Conservation (phyloP, 192 early-diverging fungal genomes). For the Umbelopsis isabellina region DNA sequence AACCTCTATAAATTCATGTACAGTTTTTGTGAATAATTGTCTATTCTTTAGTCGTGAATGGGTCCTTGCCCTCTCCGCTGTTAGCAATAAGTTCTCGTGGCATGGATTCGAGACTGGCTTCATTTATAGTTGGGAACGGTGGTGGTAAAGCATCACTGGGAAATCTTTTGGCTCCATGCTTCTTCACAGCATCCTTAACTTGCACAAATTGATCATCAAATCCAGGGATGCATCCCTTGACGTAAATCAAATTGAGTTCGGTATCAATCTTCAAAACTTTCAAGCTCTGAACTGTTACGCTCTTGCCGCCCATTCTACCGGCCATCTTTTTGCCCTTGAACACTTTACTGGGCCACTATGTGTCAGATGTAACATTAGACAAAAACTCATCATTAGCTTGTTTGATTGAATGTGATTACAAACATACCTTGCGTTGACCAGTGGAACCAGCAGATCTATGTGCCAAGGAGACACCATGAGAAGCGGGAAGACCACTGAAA, state of each 20-base stretch:
- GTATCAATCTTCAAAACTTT: conserved; percentile 86
- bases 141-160: conserved; percentile 61
- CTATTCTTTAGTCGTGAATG: conserved; percentile 50
- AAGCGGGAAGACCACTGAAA: conserved; percentile 89
- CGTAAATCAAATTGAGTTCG: conserved; percentile 84
- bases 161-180: conserved; percentile 64
- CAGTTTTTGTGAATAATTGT: conserved; percentile 14
- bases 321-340: conserved; percentile 99
- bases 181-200: conserved; percentile 86
- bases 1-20: conserved; percentile 21
- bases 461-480: conserved; percentile 90
- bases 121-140: conserved; percentile 74
- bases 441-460: conserved; percentile 90
- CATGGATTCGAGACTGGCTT: conserved; percentile 46
- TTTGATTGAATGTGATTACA: background rate
- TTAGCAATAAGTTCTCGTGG: conserved; percentile 54
- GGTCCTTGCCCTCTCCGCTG: conserved; percentile 49
- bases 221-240: conserved; percentile 92
- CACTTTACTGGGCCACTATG: conserved; percentile 77
- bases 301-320: conserved; percentile 91
- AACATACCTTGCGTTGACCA: conserved; percentile 72
- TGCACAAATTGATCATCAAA: conserved; percentile 82
- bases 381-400: background rate
- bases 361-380: conserved; percentile 44
- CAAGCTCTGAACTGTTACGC: conserved; percentile 77